These are phyloP conservation scores for Tylopilus balloui DNA, from an alignment of 768 basidiomycete species.

Conservation along the genomic window DNA sequence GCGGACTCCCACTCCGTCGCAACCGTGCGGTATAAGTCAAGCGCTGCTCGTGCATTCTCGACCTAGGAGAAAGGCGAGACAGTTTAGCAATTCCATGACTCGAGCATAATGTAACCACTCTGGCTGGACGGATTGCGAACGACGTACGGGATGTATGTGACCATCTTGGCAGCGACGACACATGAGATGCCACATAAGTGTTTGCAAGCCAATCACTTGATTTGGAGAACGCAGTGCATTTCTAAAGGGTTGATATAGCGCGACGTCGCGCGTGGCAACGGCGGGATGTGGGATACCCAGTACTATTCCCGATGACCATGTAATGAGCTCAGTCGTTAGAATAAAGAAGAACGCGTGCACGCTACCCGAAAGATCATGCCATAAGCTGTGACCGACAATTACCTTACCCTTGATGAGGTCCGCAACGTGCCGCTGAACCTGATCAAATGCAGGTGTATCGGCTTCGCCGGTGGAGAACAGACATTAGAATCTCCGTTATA, in stretches of 20 bases:
- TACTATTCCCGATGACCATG: constrained; percentile 39
- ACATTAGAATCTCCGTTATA: neutral
- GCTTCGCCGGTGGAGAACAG: constrained; percentile 13
- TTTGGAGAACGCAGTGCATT: constrained; percentile 63
- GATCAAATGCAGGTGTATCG: constrained; percentile 49
- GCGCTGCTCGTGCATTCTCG: constrained; percentile 66
- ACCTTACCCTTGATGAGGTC: constrained; percentile 65
- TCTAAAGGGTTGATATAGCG: constrained; percentile 75
- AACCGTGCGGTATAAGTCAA: constrained; percentile 53
- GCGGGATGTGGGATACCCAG: constrained; percentile 79
- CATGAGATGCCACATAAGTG: constrained; percentile 81
- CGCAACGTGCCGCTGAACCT: constrained; percentile 65
- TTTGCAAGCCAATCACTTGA: constrained; percentile 69
- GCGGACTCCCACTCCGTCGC: constrained; percentile 62
- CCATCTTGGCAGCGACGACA: constrained; percentile 70
- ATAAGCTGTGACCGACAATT: constrained; percentile 71
- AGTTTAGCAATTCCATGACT: constrained; percentile 10
- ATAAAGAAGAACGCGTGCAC: constrained; percentile 8
- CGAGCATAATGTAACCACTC: neutral
- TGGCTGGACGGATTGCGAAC: neutral
- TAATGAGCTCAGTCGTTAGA: constrained; percentile 10
- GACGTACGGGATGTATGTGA: constrained; percentile 65
- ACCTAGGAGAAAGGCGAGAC: constrained; percentile 40
- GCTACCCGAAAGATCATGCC: constrained; percentile 76
- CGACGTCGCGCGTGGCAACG: constrained; percentile 74